Evolutionary conservation across 805 yeast genomes (phyloP).

Genomic region (Naumovozyma baii): DNA sequence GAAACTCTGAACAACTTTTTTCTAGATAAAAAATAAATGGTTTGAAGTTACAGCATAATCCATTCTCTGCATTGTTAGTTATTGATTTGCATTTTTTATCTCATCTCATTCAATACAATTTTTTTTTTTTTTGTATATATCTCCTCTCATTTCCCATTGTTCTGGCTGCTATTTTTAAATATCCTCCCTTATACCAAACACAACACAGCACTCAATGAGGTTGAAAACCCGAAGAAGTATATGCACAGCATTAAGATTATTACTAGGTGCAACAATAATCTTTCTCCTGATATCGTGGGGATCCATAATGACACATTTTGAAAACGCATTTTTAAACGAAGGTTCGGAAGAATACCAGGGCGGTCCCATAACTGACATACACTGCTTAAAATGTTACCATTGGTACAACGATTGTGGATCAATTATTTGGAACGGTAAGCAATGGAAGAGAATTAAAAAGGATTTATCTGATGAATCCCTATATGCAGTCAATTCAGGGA

Average conservation of each 20-base stretch:
- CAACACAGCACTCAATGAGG: not conserved
- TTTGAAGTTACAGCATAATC: too few relatives aligned
- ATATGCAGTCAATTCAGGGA: slow-evolving; percentile 7
- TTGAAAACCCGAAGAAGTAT: not conserved
- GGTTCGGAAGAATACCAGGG: slow-evolving; percentile 18
- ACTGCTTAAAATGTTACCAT: slow-evolving; percentile 22
- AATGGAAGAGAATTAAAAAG: slow-evolving; percentile 23
- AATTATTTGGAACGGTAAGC: slow-evolving; percentile 10
- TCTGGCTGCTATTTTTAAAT: not conserved
- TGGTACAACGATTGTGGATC: slow-evolving; percentile 26
- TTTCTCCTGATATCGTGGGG: not conserved
- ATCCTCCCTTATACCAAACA: not conserved
- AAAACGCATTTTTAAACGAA: not conserved
- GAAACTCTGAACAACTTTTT: too few relatives aligned
- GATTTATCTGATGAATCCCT: slow-evolving; percentile 17
- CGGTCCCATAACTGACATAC: slow-evolving; percentile 27
- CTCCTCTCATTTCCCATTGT: not conserved
- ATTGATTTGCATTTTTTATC: not conserved
- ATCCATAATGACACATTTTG: not conserved
- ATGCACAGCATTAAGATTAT: not conserved
- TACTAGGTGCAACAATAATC: not conserved
- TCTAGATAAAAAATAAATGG: too few relatives aligned
- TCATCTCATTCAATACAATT: not conserved
- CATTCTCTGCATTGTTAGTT: not conserved
- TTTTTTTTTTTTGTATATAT: not conserved